Evolutionary conservation across 179 eudicot species (phyloP).

Genomic region (Silene coronaria): DNA sequence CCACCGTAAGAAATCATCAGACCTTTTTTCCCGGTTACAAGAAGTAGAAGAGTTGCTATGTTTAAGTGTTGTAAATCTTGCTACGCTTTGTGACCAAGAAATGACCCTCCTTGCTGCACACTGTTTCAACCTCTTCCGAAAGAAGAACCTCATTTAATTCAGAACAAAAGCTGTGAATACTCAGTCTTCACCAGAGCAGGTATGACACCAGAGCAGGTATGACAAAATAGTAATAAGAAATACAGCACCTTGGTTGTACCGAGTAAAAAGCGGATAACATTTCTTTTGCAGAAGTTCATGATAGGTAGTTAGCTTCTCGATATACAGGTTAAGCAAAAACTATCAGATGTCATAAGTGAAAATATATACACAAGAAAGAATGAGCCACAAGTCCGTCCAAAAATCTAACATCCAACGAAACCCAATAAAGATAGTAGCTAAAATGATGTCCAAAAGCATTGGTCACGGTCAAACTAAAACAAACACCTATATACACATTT

Average conservation of each 20-base stretch:
- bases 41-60: background rate
- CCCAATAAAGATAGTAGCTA: background rate
- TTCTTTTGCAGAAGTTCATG: too few relatives aligned
- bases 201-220: too few relatives aligned
- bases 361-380: background rate
- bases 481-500: background rate
- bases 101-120: background rate
- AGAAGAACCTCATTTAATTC: background rate
- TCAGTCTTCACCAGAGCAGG: background rate
- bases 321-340: background rate
- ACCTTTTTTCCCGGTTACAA: background rate
- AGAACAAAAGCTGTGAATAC: background rate
- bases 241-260: background rate
- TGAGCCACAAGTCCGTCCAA: background rate
- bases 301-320: background rate
- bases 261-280: too few relatives aligned
- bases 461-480: background rate
- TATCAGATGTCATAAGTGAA: background rate
- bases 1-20: background rate
- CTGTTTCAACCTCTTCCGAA: background rate
- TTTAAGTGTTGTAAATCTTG: background rate
- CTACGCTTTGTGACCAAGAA: slow-evolving; percentile 1
- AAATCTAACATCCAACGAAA: background rate
- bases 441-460: background rate
- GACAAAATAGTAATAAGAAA: background rate